phyloP scores from a whole-genome alignment of 2,329 filamentous ascomycete species.

The Microcyclospora tardicrescens region DNA sequence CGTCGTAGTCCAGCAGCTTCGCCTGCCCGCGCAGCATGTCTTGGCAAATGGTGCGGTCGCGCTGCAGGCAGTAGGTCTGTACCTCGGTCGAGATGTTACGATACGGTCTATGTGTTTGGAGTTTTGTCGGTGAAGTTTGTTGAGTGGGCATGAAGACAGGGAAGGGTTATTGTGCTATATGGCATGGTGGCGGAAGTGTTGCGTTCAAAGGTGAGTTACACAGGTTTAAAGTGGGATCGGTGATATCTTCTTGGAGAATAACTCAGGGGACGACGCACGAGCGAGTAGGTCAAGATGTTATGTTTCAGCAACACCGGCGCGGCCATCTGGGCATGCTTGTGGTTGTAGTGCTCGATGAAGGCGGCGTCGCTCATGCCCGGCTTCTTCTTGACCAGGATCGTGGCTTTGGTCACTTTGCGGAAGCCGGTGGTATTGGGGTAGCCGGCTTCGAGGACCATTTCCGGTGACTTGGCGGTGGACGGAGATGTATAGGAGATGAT shows the following conservation, averaged over 20 bases:
- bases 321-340: constrained; percentile 31
- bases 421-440: constrained; percentile 33
- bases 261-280: constrained; percentile 21
- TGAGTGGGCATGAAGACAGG: too few relatives aligned
- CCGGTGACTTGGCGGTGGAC: not conserved
- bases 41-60: constrained; percentile 31
- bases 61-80: constrained; percentile 33
- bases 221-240: too few relatives aligned
- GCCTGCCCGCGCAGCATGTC: constrained; percentile 35
- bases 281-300: constrained; percentile 32
- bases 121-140: too few relatives aligned
- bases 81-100: too few relatives aligned
- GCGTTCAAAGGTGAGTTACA: too few relatives aligned
- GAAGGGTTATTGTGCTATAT: too few relatives aligned
- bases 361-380: constrained; percentile 31
- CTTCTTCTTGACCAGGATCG: constrained; percentile 35
- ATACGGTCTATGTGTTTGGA: too few relatives aligned
- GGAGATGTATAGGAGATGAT: not conserved
- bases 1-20: constrained; percentile 32
- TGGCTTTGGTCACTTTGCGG: constrained; percentile 35
- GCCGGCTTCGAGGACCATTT: constrained; percentile 31
- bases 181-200: too few relatives aligned
- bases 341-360: constrained; percentile 35
- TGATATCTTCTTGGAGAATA: too few relatives aligned
- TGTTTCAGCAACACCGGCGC: constrained; percentile 32